Evolutionary conservation across 805 yeast genomes (phyloP).

Genomic region (Zygoascus ofunaensis): DNA sequence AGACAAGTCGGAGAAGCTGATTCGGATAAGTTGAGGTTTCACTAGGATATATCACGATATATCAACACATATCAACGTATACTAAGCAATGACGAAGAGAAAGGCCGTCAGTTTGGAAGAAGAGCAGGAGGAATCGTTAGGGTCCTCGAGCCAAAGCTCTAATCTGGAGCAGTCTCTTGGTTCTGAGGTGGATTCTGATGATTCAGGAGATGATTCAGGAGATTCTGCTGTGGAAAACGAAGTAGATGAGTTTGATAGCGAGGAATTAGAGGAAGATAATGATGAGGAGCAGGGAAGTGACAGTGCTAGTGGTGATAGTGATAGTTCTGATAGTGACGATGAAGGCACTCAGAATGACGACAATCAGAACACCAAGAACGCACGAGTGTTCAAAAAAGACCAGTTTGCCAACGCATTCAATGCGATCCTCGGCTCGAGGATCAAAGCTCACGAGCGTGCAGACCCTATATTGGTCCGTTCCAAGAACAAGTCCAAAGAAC

Average conservation of each 20-base stretch:
- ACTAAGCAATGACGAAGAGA: not conserved
- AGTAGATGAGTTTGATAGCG: conserved; percentile 11
- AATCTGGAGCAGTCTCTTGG: too few species aligned
- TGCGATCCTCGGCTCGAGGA: conserved; percentile 73
- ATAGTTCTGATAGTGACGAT: conserved; percentile 20
- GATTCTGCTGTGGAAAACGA: conserved; percentile 17
- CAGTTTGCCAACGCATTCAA: conserved; percentile 74
- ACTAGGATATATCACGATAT: too few species aligned
- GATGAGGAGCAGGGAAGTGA: conserved; percentile 14
- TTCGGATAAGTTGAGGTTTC: too few species aligned
- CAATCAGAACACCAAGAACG: conserved; percentile 16
- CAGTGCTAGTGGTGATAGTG: conserved; percentile 16
- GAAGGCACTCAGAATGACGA: conserved; percentile 18
- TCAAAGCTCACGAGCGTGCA: conserved; percentile 79
- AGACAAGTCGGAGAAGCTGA: too few species aligned
- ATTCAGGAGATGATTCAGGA: conserved; percentile 11
- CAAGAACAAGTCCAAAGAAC: conserved; percentile 59
- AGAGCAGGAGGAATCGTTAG: too few species aligned
- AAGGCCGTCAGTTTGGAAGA: not conserved
- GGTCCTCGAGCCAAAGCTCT: too few species aligned
- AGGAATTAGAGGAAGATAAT: not conserved
- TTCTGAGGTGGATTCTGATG: not conserved
- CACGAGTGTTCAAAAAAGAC: conserved; percentile 32
- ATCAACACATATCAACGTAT: too few species aligned
- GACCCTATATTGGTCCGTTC: conserved; percentile 87